Conservation (phyloP, 768 basidiomycete species). For the Psilocybe cubensis region DNA sequence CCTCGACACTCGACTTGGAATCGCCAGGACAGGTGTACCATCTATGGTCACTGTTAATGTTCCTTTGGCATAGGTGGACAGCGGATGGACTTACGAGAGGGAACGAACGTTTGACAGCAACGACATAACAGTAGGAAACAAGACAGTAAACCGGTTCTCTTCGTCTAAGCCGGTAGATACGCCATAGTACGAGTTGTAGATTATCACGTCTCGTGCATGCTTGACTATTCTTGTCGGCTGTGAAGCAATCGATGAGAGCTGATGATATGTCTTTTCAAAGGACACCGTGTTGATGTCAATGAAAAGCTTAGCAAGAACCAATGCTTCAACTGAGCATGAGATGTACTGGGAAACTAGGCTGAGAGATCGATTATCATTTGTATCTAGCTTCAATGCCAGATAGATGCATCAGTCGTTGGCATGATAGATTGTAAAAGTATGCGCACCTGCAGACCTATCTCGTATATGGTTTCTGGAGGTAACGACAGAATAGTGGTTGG, state of each 20-base stretch:
- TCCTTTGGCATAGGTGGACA: background rate
- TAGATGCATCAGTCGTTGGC: background rate
- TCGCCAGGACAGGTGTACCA: background rate
- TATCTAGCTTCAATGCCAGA: background rate
- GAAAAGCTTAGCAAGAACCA: background rate
- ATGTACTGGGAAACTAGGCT: background rate
- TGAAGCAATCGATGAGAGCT: background rate
- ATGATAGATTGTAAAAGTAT: background rate
- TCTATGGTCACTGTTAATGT: background rate
- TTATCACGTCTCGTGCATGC: background rate
- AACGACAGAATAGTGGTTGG: background rate
- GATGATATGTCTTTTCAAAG: background rate
- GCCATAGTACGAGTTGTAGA: background rate
- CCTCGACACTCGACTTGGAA: background rate
- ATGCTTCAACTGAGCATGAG: background rate
- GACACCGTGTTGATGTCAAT: background rate
- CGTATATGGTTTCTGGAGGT: conserved; percentile 4
- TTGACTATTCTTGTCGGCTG: background rate
- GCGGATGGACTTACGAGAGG: background rate
- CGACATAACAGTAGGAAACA: background rate
- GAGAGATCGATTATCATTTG: background rate
- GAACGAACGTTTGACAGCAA: background rate
- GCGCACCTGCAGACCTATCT: background rate
- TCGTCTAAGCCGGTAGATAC: background rate
- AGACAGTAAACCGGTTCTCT: background rate